phyloP scores from a whole-genome alignment of 2,329 filamentous ascomycete species.

The Calonectria ilicicola region DNA sequence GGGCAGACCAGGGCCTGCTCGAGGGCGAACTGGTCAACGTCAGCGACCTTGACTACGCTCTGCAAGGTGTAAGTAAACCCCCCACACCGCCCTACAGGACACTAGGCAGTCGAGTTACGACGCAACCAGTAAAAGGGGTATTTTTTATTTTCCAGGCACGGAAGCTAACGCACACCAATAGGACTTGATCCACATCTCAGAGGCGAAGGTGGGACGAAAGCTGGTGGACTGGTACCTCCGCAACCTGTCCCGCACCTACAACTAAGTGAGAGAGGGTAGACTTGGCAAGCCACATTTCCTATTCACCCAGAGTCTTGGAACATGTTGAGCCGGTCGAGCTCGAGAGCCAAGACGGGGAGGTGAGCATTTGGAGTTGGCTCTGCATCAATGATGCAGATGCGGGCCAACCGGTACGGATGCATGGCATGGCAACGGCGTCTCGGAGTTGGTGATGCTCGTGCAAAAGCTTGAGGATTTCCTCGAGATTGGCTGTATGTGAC shows the following conservation, averaged over 20 bases:
- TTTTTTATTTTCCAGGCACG: background rate
- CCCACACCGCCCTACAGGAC: background rate
- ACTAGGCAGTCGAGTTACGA: slow-evolving; percentile 32
- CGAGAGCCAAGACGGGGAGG: slow-evolving; percentile 32
- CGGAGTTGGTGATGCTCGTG: slow-evolving; percentile 54
- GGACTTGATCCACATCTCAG: slow-evolving; percentile 98
- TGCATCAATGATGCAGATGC: slow-evolving; percentile 36
- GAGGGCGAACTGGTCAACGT: slow-evolving; percentile 94
- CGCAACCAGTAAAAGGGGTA: slow-evolving; percentile 7
- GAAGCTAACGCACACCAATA: slow-evolving; percentile 51
- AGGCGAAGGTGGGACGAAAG: slow-evolving; percentile 97
- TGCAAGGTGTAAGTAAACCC: slow-evolving; percentile 81
- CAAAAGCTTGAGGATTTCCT: slow-evolving; percentile 46
- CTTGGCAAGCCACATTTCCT: slow-evolving; percentile 41
- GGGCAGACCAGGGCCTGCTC: slow-evolving; percentile 87
- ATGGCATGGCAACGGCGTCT: slow-evolving; percentile 58
- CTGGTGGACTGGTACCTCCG: slow-evolving; percentile 99
- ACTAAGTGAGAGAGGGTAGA: slow-evolving; percentile 45
- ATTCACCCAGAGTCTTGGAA: slow-evolving; percentile 29
- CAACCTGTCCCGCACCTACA: slow-evolving; percentile 96
- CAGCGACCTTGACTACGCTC: slow-evolving; percentile 95
- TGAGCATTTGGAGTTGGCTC: slow-evolving; percentile 39
- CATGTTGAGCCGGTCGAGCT: slow-evolving; percentile 17
- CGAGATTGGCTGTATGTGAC: slow-evolving; percentile 44
- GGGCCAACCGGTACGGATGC: slow-evolving; percentile 49